These are phyloP conservation scores for Buddleja alternifolia DNA, from an alignment of 257 asterid genomes.

Conservation along the genomic window DNA sequence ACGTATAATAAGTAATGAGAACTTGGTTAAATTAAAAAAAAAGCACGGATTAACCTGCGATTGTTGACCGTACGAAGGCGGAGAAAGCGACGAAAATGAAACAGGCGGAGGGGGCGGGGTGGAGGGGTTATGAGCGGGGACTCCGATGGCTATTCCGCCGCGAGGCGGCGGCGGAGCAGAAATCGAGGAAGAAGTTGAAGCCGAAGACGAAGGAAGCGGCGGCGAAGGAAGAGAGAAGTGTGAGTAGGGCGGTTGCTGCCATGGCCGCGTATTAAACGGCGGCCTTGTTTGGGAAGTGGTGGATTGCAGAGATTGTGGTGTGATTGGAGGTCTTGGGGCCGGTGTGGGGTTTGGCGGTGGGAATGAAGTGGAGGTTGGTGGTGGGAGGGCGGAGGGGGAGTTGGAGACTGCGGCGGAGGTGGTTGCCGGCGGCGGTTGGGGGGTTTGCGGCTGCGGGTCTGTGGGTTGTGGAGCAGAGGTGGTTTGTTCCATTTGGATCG, in stretches of 20 bases:
- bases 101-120: slow-evolving; percentile 55
- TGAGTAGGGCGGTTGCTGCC: slow-evolving; percentile 52
- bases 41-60: slow-evolving; percentile 50
- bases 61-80: slow-evolving; percentile 66
- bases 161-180: slow-evolving; percentile 51
- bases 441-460: slow-evolving; percentile 39
- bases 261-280: slow-evolving; percentile 57
- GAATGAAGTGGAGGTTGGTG: slow-evolving; percentile 38
- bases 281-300: slow-evolving; percentile 49
- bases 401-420: slow-evolving; percentile 26
- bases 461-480: slow-evolving; percentile 48
- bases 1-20: neutral
- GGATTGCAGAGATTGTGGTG: slow-evolving; percentile 42
- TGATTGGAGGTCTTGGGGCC: slow-evolving; percentile 32
- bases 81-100: slow-evolving; percentile 62
- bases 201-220: slow-evolving; percentile 56
- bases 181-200: slow-evolving; percentile 48
- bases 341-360: slow-evolving; percentile 38
- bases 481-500: slow-evolving; percentile 53
- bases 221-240: slow-evolving; percentile 71
- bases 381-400: slow-evolving; percentile 33
- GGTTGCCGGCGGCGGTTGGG: slow-evolving; percentile 35
- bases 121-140: slow-evolving; percentile 72
- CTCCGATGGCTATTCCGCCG: slow-evolving; percentile 81
- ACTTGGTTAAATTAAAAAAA: neutral